Percentiles rank a stretch among this genome's conserved stretches.
These are phyloP conservation scores for Aspergillus cristatus DNA, from an alignment of 495 filamentous ascomycete species.

Conservation along the genomic window DNA sequence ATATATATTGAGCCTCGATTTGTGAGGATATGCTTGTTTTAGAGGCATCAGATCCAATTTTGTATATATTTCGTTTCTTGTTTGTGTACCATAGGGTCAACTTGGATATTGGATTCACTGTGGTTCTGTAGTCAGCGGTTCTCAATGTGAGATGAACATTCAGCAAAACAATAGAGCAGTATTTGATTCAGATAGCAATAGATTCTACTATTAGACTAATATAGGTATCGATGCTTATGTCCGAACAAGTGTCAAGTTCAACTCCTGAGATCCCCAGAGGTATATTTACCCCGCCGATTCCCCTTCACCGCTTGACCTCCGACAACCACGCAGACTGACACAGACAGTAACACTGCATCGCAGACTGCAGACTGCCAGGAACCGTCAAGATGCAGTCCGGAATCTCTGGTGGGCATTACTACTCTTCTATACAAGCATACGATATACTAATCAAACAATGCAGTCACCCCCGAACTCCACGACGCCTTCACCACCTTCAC, in stretches of 20 bases:
- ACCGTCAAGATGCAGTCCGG: conserved; percentile 69
- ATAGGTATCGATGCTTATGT: too few relatives aligned
- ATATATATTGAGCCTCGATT: conserved; percentile 7
- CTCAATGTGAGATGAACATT: too few relatives aligned
- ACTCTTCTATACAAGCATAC: conserved; percentile 4
- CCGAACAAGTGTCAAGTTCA: too few relatives aligned
- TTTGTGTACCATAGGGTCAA: conserved; percentile 6
- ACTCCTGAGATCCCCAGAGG: too few relatives aligned
- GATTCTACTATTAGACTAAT: too few relatives aligned
- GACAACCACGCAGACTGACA: neutral
- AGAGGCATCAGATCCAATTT: conserved; percentile 7
- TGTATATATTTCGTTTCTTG: conserved; percentile 13
- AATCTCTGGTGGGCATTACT: conserved; percentile 58
- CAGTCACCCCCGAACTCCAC: conserved; percentile 82
- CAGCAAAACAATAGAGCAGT: too few relatives aligned
- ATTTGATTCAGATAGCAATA: too few relatives aligned
- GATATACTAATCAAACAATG: conserved; percentile 8
- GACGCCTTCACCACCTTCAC: conserved; percentile 69
- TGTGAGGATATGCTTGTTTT: conserved; percentile 3
- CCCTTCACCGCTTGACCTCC: neutral
- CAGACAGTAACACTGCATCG: neutral
- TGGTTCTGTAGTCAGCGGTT: too few relatives aligned
- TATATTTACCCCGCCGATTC: neutral
- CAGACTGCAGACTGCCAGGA: conserved; percentile 2
- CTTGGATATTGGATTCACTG: too few relatives aligned